Evolutionary conservation across 345 rosid species (phyloP).

Genomic region (Eucalyptus curtisii): DNA sequence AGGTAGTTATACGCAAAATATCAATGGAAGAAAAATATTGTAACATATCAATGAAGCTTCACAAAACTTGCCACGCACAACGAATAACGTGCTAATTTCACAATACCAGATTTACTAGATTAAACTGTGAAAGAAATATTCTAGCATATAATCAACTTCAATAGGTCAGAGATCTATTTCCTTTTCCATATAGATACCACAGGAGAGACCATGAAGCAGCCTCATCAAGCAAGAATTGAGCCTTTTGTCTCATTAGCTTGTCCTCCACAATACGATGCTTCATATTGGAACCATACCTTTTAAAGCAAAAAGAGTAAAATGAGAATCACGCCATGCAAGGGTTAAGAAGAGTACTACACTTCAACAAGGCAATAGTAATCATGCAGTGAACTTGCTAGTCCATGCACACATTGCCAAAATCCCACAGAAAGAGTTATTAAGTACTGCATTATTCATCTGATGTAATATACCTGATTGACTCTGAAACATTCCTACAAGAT

Average conservation of each 20-base stretch:
- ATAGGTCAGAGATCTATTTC: slow-evolving; percentile 30
- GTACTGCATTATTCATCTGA: not conserved
- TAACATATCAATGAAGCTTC: not conserved
- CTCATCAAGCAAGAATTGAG: slow-evolving; percentile 90
- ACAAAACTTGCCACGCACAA: not conserved
- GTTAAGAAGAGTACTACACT: not conserved
- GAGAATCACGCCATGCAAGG: not conserved
- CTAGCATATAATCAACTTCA: not conserved
- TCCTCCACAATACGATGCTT: slow-evolving; percentile 80
- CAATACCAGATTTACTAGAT: not conserved
- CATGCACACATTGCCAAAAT: not conserved
- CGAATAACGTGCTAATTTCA: not conserved
- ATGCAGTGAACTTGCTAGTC: not conserved
- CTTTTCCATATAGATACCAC: slow-evolving; percentile 96
- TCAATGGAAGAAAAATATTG: not conserved
- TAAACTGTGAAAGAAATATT: not conserved
- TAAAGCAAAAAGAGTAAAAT: not conserved
- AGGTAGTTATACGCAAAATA: not conserved
- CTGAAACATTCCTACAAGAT: slow-evolving; percentile 71
- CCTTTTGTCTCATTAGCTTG: slow-evolving; percentile 90
- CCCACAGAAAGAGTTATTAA: not conserved
- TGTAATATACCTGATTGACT: slow-evolving; percentile 60
- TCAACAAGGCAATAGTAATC: not conserved
- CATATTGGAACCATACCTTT: slow-evolving; percentile 60
- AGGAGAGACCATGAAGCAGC: slow-evolving; percentile 98